Evolutionary conservation across 228 moss, liverwort and hornwort species (phyloP), one percentile per base, ranked within the genome.

Genomic region (Sphagnum magellanicum): DNA sequence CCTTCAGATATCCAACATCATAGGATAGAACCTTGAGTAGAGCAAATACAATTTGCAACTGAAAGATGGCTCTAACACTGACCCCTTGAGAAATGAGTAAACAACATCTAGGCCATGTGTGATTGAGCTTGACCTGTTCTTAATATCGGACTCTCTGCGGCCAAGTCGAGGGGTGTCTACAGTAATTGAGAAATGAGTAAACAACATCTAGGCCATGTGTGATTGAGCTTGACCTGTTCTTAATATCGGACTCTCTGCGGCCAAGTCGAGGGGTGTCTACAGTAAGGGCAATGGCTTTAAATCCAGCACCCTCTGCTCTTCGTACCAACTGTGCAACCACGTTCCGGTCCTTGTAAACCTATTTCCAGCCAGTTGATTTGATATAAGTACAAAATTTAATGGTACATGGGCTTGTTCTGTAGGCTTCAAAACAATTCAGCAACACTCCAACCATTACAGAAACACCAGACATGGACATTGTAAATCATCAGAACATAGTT

Each of bases 151-250:
- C 75, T 92, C 91, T 46, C 91, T 79, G 50, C 83, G 84, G 51
- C 91, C 91, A 4, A 92, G 70, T 49, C 87, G 79, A 72, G 91
- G 89, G 16, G 89, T 85, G 68, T 92, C 91, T n/a, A 82, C 91
- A 10, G 91, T 92, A 60, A 92, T 84, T 7, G 89, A 32, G 32
- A 32, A 32, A 32, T 32, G 32, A 32, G 32, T 32, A 32, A 32
- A 32, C 32, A 32, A 32, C 32, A 32, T 32, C 32, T 32, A 32
- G 32, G 32, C 32, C 32, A 32, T 32, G 32, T 32, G 32, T 32
- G 32, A 32, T 32, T 32, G 32, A 32, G 32, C 32, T 32, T 32
- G 32, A 88, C 89, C 91, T 87, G 74, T 92, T 92, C 81, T 89
- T 92, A 63, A 87, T 89, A 76, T 92, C 91, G 6, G 81, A 84